Conservation (phyloP, 306 rosid genomes). For the Sesbania bispinosa region DNA sequence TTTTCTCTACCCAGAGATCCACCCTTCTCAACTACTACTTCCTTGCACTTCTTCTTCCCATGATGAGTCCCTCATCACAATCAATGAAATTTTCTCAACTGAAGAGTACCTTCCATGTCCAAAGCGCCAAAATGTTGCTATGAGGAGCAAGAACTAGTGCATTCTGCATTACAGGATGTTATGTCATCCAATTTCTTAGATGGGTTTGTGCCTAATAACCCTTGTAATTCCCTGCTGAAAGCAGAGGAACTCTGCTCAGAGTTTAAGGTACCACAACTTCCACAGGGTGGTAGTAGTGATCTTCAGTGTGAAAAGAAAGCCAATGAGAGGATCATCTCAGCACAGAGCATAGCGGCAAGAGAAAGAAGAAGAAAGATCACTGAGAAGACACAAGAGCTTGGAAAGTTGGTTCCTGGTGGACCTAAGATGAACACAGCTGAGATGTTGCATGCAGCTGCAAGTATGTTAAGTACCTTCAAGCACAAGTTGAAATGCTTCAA, state of each 20-base stretch:
- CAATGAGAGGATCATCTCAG: constrained; percentile 22
- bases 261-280: background rate
- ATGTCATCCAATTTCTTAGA: background rate
- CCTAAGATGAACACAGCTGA: constrained; percentile 87
- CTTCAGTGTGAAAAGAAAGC: background rate
- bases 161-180: background rate
- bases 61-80: background rate
- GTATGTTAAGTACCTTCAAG: constrained; percentile 72
- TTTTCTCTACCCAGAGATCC: background rate
- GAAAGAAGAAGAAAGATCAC: constrained; percentile 81
- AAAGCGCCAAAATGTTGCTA: constrained; percentile 33
- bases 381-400: constrained; percentile 77
- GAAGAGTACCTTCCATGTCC: background rate
- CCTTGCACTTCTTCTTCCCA: background rate
- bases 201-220: constrained; percentile 3
- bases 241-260: background rate
- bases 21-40: constrained; percentile 5
- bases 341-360: constrained; percentile 71
- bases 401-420: constrained; percentile 73
- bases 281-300: background rate
- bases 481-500: constrained; percentile 62
- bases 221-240: too few relatives aligned
- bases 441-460: constrained; percentile 72
- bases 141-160: background rate
- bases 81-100: background rate